A percentile compares a stretch with the other conserved stretches of the same genome.
These are phyloP conservation scores for Pythium guiyangense DNA, from an alignment of 352 stramenopile genomes.

Conservation along the genomic window DNA sequence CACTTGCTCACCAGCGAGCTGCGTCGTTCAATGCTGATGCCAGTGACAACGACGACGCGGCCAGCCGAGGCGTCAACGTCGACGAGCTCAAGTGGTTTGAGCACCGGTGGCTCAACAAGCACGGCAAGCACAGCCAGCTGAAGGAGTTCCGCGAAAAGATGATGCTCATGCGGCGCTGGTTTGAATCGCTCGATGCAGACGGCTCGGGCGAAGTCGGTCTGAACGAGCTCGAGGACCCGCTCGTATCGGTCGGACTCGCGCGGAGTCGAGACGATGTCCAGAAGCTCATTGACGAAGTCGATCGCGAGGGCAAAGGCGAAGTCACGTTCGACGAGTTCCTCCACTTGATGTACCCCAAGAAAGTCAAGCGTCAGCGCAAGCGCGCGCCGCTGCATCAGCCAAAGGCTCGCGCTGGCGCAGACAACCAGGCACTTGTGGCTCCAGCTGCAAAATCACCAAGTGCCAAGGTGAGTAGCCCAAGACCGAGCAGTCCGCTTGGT, in stretches of 20 bases:
- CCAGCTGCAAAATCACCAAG: too few species aligned
- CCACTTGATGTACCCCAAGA: conserved; percentile 58
- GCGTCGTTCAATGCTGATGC: not conserved
- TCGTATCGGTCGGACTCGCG: conserved; percentile 84
- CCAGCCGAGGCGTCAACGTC: conserved; percentile 25
- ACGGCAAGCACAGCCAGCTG: conserved; percentile 66
- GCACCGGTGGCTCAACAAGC: conserved; percentile 72
- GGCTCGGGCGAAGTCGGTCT: conserved; percentile 75
- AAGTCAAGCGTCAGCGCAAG: conserved; percentile 27
- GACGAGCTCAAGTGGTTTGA: conserved; percentile 75
- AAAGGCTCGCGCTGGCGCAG: conserved; percentile 20
- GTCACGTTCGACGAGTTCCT: conserved; percentile 78
- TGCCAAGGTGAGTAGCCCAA: not conserved
- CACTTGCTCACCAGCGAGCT: not conserved
- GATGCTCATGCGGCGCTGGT: conserved; percentile 73
- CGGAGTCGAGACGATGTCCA: conserved; percentile 69
- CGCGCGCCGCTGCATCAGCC: conserved; percentile 39
- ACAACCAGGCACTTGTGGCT: not conserved
- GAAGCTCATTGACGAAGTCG: conserved; percentile 65
- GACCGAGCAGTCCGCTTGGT: conserved; percentile 6
- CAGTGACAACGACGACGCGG: conserved; percentile 4
- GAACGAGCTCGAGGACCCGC: conserved; percentile 82
- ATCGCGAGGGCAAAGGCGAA: conserved; percentile 53
- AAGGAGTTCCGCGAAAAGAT: conserved; percentile 66
- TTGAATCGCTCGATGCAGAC: conserved; percentile 84